These are phyloP conservation scores for Stephania cephalantha DNA, from an alignment of 164 flowering plant species.

Conservation along the genomic window DNA sequence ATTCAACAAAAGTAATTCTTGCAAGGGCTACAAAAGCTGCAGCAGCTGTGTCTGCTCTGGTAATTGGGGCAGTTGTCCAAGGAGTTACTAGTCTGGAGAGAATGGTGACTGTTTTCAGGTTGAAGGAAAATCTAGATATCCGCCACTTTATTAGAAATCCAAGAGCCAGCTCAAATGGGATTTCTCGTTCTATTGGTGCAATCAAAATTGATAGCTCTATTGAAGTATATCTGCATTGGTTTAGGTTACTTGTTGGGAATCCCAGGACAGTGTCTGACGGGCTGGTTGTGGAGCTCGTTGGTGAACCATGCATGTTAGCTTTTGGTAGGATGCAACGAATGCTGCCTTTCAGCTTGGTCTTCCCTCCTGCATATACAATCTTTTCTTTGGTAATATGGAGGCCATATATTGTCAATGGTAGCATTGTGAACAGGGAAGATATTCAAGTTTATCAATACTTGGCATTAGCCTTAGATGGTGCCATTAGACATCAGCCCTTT, in stretches of 20 bases:
- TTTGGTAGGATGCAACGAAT: slow-evolving; percentile 84
- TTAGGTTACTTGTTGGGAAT: slow-evolving; percentile 90
- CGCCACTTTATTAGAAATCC: slow-evolving; percentile 59
- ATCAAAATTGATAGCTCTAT: slow-evolving; percentile 54
- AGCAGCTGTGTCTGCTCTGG: slow-evolving; percentile 83
- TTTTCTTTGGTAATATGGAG: slow-evolving; percentile 84
- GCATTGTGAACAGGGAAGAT: slow-evolving; percentile 52
- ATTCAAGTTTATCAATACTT: slow-evolving; percentile 51
- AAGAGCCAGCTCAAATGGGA: slow-evolving; percentile 77
- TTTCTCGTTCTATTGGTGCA: slow-evolving; percentile 52
- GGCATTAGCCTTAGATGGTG: slow-evolving; percentile 54
- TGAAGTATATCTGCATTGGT: slow-evolving; percentile 86
- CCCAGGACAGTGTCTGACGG: slow-evolving; percentile 82
- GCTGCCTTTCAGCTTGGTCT: slow-evolving; percentile 70
- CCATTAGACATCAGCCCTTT: slow-evolving; percentile 78
- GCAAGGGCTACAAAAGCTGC: slow-evolving; percentile 56
- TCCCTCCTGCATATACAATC: slow-evolving; percentile 88
- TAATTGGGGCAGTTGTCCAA: slow-evolving; percentile 69
- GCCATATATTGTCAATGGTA: slow-evolving; percentile 46
- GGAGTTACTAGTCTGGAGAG: slow-evolving; percentile 87
- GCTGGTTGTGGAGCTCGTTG: slow-evolving; percentile 69
- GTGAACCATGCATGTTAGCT: slow-evolving; percentile 73
- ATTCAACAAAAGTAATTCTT: slow-evolving; percentile 37
- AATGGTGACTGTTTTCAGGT: slow-evolving; percentile 68
- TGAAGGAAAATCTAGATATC: slow-evolving; percentile 83